Percentiles rank a stretch among this genome's conserved stretches.
These are phyloP conservation scores for Apocynum venetum DNA, from an alignment of 257 asterid genomes.

Conservation along the genomic window DNA sequence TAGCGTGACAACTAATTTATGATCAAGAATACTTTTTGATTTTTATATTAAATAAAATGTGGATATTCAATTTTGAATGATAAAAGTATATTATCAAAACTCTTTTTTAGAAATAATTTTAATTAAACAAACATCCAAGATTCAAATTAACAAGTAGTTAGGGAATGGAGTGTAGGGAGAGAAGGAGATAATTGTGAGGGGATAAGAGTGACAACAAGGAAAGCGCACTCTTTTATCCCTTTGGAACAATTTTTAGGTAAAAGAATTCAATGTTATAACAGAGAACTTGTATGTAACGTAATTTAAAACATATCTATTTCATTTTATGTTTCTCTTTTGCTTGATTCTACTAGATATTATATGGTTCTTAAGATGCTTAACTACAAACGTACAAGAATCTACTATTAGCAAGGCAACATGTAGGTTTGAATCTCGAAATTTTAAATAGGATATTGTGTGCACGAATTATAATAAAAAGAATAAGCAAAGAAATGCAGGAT, in stretches of 20 bases:
- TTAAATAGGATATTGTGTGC: not conserved
- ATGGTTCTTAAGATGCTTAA: constrained; percentile 10
- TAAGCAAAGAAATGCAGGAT: not conserved
- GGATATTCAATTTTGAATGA: too few relatives aligned
- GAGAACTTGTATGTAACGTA: not conserved
- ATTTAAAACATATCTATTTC: not conserved
- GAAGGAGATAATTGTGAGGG: not conserved
- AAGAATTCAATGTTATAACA: not conserved
- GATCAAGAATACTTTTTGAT: too few relatives aligned
- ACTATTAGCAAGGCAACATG: constrained; percentile 8
- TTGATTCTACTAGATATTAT: not conserved
- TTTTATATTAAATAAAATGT: too few relatives aligned
- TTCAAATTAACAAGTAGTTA: not conserved
- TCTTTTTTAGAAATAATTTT: too few relatives aligned
- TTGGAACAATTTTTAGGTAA: not conserved
- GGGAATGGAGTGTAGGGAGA: not conserved
- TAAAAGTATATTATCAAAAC: too few relatives aligned
- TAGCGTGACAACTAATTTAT: too few relatives aligned
- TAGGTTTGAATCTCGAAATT: not conserved
- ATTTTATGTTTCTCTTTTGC: not conserved
- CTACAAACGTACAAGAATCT: constrained; percentile 4
- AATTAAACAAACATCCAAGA: not conserved
- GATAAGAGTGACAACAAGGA: not conserved
- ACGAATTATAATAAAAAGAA: constrained; percentile 9
- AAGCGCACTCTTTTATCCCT: not conserved